Conservation (phyloP, 2,329 filamentous ascomycete species). For the Hymenoscyphus salicellus region DNA sequence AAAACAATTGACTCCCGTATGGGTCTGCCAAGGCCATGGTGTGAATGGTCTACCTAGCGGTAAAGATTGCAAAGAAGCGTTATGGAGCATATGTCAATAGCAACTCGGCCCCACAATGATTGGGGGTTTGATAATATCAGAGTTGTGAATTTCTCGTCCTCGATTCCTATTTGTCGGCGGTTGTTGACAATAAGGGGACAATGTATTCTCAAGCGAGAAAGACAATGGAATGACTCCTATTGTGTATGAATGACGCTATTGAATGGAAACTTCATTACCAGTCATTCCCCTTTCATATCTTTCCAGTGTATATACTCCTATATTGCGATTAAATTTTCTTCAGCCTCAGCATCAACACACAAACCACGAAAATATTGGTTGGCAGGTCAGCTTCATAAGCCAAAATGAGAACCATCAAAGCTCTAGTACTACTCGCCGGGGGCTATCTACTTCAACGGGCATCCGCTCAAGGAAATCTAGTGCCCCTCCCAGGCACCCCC, state of each 20-base stretch:
- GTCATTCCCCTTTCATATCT: background rate
- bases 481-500: background rate
- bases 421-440: background rate
- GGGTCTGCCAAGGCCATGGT: too few species aligned
- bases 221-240: background rate
- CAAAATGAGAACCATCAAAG: background rate
- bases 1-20: too few species aligned
- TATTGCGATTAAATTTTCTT: background rate
- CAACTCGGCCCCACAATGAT: too few species aligned
- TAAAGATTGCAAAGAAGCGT: too few species aligned
- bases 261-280: background rate
- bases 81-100: too few species aligned
- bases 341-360: background rate
- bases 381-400: background rate
- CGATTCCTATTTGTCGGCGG: too few species aligned
- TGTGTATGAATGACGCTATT: background rate
- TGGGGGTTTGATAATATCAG: too few species aligned
- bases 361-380: background rate
- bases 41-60: too few species aligned
- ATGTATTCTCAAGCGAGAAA: background rate
- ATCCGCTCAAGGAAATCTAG: background rate
- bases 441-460: background rate
- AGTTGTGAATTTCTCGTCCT: too few species aligned
- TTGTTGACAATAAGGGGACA: background rate
- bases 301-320: background rate